Conservation (phyloP, 73 alveolate genomes). For the Stentor coeruleus region DNA sequence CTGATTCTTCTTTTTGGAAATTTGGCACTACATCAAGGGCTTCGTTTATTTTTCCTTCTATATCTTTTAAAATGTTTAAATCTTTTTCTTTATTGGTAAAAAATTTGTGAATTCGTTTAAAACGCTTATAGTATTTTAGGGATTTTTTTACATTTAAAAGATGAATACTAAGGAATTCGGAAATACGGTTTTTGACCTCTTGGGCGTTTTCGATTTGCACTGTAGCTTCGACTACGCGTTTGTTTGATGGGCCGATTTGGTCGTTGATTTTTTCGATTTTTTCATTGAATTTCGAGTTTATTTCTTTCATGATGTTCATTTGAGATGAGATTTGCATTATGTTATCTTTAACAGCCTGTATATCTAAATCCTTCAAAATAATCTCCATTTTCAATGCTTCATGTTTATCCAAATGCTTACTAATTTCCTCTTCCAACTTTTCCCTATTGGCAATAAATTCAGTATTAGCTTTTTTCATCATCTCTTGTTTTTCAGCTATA, state of each 20-base stretch:
- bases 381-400: not conserved
- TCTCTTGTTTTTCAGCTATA: not conserved
- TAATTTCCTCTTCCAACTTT: not conserved
- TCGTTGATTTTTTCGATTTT: slow-evolving; percentile 12
- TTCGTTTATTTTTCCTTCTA: not conserved
- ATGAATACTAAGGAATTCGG: not conserved
- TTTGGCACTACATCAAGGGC: not conserved
- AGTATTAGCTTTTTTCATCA: not conserved
- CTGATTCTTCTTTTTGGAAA: not conserved
- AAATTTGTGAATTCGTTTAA: not conserved
- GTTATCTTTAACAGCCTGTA: not conserved
- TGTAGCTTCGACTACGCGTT: slow-evolving; percentile 13
- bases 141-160: not conserved
- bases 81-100: not conserved
- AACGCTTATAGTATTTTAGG: not conserved
- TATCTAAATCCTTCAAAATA: not conserved
- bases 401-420: not conserved
- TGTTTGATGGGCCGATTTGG: not conserved
- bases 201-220: not conserved
- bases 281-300: not conserved
- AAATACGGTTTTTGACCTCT: not conserved
- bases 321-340: not conserved
- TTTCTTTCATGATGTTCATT: too few species aligned
- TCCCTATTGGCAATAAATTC: not conserved
- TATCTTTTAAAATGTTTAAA: too few species aligned